phyloP scores from a whole-genome alignment of 352 stramenopile genomes.

The Vaucheria bursata region DNA sequence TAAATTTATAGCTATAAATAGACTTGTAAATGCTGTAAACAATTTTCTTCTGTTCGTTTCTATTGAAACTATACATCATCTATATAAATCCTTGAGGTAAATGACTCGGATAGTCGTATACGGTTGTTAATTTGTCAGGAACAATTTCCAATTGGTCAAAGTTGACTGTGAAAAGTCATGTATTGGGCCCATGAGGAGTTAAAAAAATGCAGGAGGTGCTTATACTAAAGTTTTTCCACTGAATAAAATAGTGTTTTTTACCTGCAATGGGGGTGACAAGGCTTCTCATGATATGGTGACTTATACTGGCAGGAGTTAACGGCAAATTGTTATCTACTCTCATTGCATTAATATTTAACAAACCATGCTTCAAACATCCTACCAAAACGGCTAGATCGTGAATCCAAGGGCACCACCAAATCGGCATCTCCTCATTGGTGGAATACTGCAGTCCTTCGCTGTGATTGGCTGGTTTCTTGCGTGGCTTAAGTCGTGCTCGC shows the following conservation, averaged over 20 bases:
- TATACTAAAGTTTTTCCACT: slow-evolving; percentile 18
- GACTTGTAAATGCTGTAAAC: too few relatives aligned
- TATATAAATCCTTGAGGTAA: too few relatives aligned
- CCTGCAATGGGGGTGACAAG: slow-evolving; percentile 11
- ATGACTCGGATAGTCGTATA: too few relatives aligned
- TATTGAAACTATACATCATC: too few relatives aligned
- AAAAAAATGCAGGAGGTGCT: not conserved
- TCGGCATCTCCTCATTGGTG: too few relatives aligned
- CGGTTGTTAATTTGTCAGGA: too few relatives aligned
- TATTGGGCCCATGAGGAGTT: not conserved
- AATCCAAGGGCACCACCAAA: slow-evolving; percentile 70
- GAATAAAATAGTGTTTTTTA: slow-evolving; percentile 17
- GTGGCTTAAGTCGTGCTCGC: not conserved
- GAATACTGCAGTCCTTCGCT: slow-evolving; percentile 53
- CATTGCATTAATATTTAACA: slow-evolving; percentile 46
- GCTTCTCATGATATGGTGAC: slow-evolving; percentile 32
- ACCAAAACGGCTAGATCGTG: slow-evolving; percentile 63
- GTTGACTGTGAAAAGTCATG: not conserved
- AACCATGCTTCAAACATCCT: slow-evolving; percentile 48
- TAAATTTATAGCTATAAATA: too few relatives aligned
- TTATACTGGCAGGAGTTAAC: slow-evolving; percentile 18
- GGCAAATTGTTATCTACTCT: slow-evolving; percentile 29
- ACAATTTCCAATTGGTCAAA: not conserved
- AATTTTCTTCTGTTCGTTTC: too few relatives aligned
- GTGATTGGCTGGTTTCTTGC: not conserved